Evolutionary conservation across 768 basidiomycete genomes (phyloP).

Genomic region (Crepidotus variabilis): DNA sequence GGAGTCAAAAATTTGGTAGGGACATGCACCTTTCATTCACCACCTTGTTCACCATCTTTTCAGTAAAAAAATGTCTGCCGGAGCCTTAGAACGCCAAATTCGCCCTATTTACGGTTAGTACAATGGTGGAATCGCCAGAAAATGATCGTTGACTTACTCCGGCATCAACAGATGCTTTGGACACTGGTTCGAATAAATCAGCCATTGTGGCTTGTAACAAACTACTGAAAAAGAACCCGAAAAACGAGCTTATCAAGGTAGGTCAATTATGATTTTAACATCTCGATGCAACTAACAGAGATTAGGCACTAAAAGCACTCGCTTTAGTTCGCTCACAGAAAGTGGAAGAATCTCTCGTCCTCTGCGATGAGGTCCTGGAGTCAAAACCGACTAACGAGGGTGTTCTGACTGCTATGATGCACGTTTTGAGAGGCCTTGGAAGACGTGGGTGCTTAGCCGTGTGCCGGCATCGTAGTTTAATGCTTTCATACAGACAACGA

Average conservation of each 20-base stretch:
- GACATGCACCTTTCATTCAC: conserved; percentile 4
- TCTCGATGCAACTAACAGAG: too few species aligned
- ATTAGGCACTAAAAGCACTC: conserved; percentile 82
- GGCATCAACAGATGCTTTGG: conserved; percentile 64
- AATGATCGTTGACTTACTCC: background rate
- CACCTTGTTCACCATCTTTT: background rate
- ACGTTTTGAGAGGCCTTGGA: conserved; percentile 75
- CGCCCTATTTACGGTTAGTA: conserved; percentile 77
- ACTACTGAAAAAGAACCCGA: conserved; percentile 81
- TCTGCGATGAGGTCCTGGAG: conserved; percentile 80
- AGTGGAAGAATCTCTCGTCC: conserved; percentile 73
- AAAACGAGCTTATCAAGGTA: conserved; percentile 70
- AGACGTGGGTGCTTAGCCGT: conserved; percentile 39
- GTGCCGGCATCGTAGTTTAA: background rate
- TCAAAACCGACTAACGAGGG: conserved; percentile 70
- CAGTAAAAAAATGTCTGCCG: conserved; percentile 36
- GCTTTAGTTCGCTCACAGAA: conserved; percentile 83
- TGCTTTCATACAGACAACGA: conserved; percentile 52
- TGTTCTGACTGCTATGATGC: conserved; percentile 77
- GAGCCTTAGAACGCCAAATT: conserved; percentile 76
- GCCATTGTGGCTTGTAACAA: conserved; percentile 86
- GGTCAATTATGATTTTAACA: conserved; percentile 4
- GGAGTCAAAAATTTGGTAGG: conserved; percentile 11
- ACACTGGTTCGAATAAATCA: conserved; percentile 83
- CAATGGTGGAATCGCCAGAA: background rate